Base-by-base conservation (phyloP, 208 protist species). In the Leishmania gerbilli region DNA sequence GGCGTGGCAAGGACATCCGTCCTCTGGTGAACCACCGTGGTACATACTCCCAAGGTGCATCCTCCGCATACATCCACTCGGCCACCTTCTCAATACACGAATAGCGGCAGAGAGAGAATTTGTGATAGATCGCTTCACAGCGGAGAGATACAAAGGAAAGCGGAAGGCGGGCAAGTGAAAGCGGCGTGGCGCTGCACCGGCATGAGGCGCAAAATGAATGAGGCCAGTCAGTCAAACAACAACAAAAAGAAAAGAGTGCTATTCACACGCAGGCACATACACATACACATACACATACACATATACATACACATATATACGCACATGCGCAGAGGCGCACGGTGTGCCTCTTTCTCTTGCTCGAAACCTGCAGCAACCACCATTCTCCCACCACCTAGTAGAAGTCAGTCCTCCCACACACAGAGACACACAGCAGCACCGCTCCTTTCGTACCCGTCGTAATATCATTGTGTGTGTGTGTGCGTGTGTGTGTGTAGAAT, bases 291-390 rank as follows among this genome's bases (percentile, higher is more conserved):
- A 40, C 2, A 37, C 0, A 34, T 34, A 34, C 72, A 64, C 72
- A n/a, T 31, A 71, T 7, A 79, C 19, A 68, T 27, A 67, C 74
- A 78, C 74, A 78, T 45, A 45, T 21, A 40, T 21, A 40, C 31
- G 69, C 37, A 79, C 40, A 19, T 45, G 8, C 76, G 3, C 45
- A 19, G 34, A 74, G 40, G 13, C 11, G 69, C 37, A 51, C 3
- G 5, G 45, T 55, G 45, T 53, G 69, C 24, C 37, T 51, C 17
- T 51, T 42, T 47, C 69, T 34, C 45, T 55, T 53, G 42, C 69
- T 51, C 37, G 24, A 53, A 74, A 8, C 45, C 42, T 53, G 69
- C 69, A 53, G 69, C 21, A 37, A 21, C 27, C 69, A 21, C 45
- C 69, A 15, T 74, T 24, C 49, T 51, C 69, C 15, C 49, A 51